Percentiles rank a stretch among this genome's conserved stretches.
Conservation (phyloP, 495 filamentous ascomycete species). For the Oidiodendron maius region DNA sequence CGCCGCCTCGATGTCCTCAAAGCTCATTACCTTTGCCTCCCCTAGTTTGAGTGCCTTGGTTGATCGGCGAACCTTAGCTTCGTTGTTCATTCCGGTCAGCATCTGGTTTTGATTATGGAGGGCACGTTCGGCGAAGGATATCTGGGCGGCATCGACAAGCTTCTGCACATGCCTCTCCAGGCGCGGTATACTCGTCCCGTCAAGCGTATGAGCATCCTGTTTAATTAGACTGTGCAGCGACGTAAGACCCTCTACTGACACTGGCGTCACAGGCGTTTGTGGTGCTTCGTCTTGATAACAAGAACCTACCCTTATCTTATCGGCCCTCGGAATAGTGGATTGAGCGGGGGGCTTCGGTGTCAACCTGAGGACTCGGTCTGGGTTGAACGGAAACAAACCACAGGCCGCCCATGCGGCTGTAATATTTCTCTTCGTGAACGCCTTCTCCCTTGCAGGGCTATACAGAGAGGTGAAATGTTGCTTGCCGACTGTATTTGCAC, state of each 20-base stretch:
- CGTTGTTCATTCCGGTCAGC: no score
- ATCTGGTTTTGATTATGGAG: constrained; percentile 1
- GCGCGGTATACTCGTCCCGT: constrained; percentile 22
- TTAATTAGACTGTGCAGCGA: constrained; percentile 24
- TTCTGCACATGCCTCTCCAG: constrained; percentile 21
- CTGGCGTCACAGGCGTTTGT: constrained; percentile 26
- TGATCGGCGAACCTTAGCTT: constrained; percentile 19
- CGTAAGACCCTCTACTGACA: constrained; percentile 20
- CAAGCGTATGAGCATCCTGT: constrained; percentile 23
- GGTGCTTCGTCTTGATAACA: constrained; percentile 18
- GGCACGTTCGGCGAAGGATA: no score
- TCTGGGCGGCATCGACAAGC: constrained; percentile 17
- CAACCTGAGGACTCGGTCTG: constrained; percentile 25
- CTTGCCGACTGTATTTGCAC: constrained; percentile 23
- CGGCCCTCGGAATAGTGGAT: no score
- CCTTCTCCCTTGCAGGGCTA: no score
- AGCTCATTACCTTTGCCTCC: constrained; percentile 26
- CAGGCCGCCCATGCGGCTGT: constrained; percentile 22
- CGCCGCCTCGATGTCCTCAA: no score
- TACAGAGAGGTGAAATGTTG: no score
- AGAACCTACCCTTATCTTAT: constrained; percentile 17
- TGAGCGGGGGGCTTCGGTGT: constrained; percentile 20
- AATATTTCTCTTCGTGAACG: no score
- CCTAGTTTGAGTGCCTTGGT: constrained; percentile 22
- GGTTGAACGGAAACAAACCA: constrained; percentile 28